Evolutionary conservation across 2,329 filamentous ascomycete genomes (phyloP).

Genomic region (Tolypocladium nubicola): DNA sequence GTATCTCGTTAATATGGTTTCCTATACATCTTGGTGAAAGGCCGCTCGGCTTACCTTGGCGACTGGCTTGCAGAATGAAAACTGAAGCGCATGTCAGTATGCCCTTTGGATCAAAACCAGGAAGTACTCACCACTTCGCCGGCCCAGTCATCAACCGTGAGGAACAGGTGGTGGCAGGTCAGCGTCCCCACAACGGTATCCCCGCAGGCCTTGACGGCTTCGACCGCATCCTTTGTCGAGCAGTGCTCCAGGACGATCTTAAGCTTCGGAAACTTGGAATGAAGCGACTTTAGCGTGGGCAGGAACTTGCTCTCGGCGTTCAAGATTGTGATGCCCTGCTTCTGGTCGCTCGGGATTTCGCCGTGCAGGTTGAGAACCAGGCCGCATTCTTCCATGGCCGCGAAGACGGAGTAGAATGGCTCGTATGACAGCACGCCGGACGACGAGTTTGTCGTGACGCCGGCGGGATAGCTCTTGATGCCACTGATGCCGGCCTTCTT

Average conservation of each 20-base stretch:
- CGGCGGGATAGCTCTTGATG: slow-evolving; percentile 60
- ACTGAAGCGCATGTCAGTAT: slow-evolving; percentile 43
- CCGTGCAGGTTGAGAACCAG: slow-evolving; percentile 91
- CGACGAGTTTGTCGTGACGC: slow-evolving; percentile 55
- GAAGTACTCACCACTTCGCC: neutral
- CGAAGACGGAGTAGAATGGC: slow-evolving; percentile 68
- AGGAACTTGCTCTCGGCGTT: slow-evolving; percentile 51
- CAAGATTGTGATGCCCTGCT: slow-evolving; percentile 35
- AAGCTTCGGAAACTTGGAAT: slow-evolving; percentile 63
- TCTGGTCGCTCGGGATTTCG: slow-evolving; percentile 49
- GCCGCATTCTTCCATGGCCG: slow-evolving; percentile 76
- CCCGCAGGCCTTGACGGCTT: slow-evolving; percentile 67
- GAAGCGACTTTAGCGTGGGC: slow-evolving; percentile 64
- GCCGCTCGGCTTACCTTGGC: slow-evolving; percentile 59
- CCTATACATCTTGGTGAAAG: neutral
- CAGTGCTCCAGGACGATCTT: slow-evolving; percentile 69
- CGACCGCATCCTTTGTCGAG: slow-evolving; percentile 71
- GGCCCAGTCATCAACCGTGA: slow-evolving; percentile 38
- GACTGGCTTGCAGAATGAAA: slow-evolving; percentile 66
- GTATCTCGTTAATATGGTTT: neutral
- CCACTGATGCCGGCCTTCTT: slow-evolving; percentile 60
- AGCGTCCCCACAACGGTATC: slow-evolving; percentile 69
- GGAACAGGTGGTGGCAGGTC: slow-evolving; percentile 75
- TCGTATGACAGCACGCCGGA: slow-evolving; percentile 61
- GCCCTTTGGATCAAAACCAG: no score